phyloP scores from a whole-genome alignment of 2,329 filamentous ascomycete species.

The Aspergillus latus region DNA sequence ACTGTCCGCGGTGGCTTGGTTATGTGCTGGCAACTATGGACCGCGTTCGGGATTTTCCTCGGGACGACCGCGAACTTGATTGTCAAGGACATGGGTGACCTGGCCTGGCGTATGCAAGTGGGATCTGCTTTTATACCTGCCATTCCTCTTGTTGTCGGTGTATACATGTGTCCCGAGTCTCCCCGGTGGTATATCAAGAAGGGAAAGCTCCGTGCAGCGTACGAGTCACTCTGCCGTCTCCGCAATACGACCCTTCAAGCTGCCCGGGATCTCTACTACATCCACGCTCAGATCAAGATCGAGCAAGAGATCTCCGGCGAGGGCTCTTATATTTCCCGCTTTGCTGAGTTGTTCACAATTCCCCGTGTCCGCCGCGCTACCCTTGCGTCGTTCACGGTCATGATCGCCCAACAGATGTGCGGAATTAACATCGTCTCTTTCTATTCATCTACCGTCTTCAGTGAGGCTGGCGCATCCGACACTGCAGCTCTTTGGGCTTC shows the following conservation, averaged over 20 bases:
- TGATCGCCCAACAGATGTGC: slow-evolving; percentile 75
- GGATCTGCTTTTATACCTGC: slow-evolving; percentile 66
- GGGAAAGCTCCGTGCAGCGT: slow-evolving; percentile 61
- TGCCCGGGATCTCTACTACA: slow-evolving; percentile 63
- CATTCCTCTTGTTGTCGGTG: slow-evolving; percentile 57
- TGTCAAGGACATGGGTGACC: slow-evolving; percentile 58
- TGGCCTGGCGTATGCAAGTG: slow-evolving; percentile 64
- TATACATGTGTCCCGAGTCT: slow-evolving; percentile 65
- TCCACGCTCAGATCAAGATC: slow-evolving; percentile 53
- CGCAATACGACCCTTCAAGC: slow-evolving; percentile 61
- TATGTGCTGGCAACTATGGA: slow-evolving; percentile 57
- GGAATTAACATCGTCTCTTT: slow-evolving; percentile 74
- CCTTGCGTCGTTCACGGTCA: slow-evolving; percentile 73
- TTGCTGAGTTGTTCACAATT: slow-evolving; percentile 53
- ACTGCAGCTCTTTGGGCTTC: slow-evolving; percentile 62
- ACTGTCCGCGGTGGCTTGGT: slow-evolving; percentile 57
- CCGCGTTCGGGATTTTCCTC: slow-evolving; percentile 65
- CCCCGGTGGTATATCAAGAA: slow-evolving; percentile 70
- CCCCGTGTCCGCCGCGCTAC: slow-evolving; percentile 60
- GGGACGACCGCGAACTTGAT: slow-evolving; percentile 66
- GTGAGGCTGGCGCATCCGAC: slow-evolving; percentile 55
- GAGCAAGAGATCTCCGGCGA: slow-evolving; percentile 45
- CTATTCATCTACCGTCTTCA: slow-evolving; percentile 63
- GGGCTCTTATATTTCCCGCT: slow-evolving; percentile 61
- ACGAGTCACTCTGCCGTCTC: slow-evolving; percentile 57